Percentiles rank a stretch among this genome's conserved stretches.
phyloP scores from a whole-genome alignment of 495 filamentous ascomycete genomes.

The Neurospora sp. region DNA sequence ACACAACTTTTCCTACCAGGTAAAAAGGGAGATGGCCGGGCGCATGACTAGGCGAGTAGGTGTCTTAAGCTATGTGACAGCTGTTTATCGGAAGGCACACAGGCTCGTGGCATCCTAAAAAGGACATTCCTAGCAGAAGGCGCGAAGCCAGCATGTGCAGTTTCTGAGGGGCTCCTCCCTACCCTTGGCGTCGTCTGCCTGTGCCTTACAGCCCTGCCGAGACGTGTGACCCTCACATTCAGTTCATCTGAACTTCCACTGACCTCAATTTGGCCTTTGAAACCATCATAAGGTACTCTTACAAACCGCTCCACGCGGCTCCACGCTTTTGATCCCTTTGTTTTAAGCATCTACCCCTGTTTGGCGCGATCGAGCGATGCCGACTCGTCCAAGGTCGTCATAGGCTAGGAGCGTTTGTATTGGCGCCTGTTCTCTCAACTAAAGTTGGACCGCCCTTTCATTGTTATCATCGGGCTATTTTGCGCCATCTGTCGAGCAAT shows the following conservation, averaged over 20 bases:
- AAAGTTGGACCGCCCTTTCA: not conserved
- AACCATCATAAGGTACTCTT: not conserved
- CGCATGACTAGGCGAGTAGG: not conserved
- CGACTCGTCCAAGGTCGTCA: not conserved
- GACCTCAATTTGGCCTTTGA: not conserved
- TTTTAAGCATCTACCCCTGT: not conserved
- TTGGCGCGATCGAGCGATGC: not conserved
- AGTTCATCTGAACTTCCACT: not conserved
- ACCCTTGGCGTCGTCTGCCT: not conserved
- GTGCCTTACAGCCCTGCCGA: not conserved
- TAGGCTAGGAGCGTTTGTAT: not conserved
- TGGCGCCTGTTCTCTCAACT: not conserved
- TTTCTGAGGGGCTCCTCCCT: not conserved
- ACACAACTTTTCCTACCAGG: not conserved
- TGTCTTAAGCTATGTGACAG: not conserved
- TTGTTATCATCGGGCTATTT: not conserved
- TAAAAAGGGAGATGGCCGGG: not conserved
- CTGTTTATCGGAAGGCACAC: not conserved
- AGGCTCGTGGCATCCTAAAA: not conserved
- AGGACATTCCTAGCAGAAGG: not conserved
- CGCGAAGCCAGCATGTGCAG: not conserved
- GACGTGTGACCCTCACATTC: not conserved
- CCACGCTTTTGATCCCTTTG: not conserved
- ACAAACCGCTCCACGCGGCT: not conserved
- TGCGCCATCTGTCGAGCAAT: not conserved